A percentile compares a stretch with the other conserved stretches of the same genome.
Conservation (phyloP, 805 yeast genomes). For the Saturnispora saitoi region DNA sequence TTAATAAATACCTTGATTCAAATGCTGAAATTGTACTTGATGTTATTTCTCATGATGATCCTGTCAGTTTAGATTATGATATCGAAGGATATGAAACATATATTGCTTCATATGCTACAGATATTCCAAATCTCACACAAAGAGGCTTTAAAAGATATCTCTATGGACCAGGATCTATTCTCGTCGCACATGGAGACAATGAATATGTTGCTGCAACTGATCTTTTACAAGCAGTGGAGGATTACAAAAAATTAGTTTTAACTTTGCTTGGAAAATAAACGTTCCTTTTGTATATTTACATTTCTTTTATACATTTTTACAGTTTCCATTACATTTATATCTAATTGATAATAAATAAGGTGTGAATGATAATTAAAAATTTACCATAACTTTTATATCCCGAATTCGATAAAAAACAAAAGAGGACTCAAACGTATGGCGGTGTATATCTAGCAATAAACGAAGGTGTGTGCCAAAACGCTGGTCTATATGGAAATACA, state of each 20-base stretch:
- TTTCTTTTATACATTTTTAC: too few relatives aligned
- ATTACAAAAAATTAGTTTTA: slow-evolving; percentile 38
- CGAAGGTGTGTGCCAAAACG: neutral
- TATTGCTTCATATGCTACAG: slow-evolving; percentile 31
- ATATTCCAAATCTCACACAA: slow-evolving; percentile 36
- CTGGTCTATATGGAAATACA: neutral
- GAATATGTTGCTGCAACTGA: slow-evolving; percentile 44
- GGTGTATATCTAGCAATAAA: neutral
- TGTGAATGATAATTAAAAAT: neutral
- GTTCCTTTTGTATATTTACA: neutral
- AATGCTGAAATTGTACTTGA: slow-evolving; percentile 13
- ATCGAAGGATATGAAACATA: slow-evolving; percentile 56
- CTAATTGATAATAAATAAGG: too few relatives aligned
- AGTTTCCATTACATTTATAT: too few relatives aligned
- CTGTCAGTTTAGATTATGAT: slow-evolving; percentile 44
- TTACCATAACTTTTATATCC: slow-evolving; percentile 8
- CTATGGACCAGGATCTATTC: slow-evolving; percentile 61
- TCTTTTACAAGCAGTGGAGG: slow-evolving; percentile 42
- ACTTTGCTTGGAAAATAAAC: neutral
- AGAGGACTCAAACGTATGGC: slow-evolving; percentile 9
- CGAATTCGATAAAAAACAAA: neutral
- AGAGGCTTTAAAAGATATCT: slow-evolving; percentile 38
- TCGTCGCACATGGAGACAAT: slow-evolving; percentile 50
- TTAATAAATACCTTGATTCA: slow-evolving; percentile 19
- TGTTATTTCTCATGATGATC: slow-evolving; percentile 24